A percentile compares a stretch with the other conserved stretches of the same genome.
Conservation (phyloP, 2,329 filamentous ascomycete species). For the Fusarium dlaminii region DNA sequence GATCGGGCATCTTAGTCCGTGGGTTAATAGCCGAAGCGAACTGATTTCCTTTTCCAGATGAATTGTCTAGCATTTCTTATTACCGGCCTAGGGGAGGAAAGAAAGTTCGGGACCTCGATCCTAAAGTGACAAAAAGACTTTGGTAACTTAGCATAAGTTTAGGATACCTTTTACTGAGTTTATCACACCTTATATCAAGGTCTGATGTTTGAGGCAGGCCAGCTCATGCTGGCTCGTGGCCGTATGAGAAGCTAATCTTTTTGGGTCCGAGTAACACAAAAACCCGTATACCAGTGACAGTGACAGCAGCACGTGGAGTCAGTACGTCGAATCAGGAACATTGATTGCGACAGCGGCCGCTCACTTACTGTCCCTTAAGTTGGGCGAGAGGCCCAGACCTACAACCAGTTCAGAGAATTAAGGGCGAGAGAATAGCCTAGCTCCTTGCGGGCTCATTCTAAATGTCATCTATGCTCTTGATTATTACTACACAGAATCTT, state of each 20-base stretch:
- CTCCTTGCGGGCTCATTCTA: conserved; percentile 4
- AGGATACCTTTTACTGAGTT: background rate
- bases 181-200: background rate
- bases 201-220: background rate
- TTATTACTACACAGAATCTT: background rate
- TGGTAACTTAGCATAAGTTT: background rate
- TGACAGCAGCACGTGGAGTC: background rate
- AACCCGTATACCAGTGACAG: background rate
- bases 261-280: background rate
- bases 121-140: background rate
- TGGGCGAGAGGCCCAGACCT: conserved; percentile 19
- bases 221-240: background rate
- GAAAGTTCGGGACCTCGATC: background rate
- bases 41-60: background rate
- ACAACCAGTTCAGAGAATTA: background rate
- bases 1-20: background rate
- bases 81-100: background rate
- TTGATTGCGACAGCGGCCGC: background rate
- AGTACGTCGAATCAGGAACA: conserved; percentile 1
- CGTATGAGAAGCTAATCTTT: background rate
- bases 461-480: background rate
- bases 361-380: background rate
- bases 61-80: background rate
- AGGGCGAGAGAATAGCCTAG: background rate
- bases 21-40: background rate